These are phyloP conservation scores for Penicillium tannophilum DNA, from an alignment of 495 filamentous ascomycete species.

Conservation along the genomic window DNA sequence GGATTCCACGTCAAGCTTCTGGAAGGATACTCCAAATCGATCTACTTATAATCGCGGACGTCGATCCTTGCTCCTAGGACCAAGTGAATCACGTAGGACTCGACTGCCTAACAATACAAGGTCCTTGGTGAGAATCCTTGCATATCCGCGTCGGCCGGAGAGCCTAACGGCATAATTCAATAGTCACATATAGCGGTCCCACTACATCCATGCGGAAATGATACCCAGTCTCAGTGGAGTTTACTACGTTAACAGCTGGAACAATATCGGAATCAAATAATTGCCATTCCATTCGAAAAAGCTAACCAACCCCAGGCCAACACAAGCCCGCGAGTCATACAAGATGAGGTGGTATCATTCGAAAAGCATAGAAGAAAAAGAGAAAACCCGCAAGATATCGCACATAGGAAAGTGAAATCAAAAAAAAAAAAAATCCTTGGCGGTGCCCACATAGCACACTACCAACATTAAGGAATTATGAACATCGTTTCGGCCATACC, in stretches of 20 bases:
- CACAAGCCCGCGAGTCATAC: slow-evolving; percentile 36
- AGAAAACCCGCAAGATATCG: slow-evolving; percentile 20
- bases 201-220: background rate
- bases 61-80: background rate
- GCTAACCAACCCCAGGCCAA: slow-evolving; percentile 32
- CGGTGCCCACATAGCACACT: slow-evolving; percentile 16
- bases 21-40: background rate
- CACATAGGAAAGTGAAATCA: slow-evolving; percentile 16
- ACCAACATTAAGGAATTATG: slow-evolving; percentile 31
- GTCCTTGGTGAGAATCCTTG: background rate
- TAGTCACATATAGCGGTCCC: background rate
- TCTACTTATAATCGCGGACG: background rate
- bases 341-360: slow-evolving; percentile 50
- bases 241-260: background rate
- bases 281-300: slow-evolving; percentile 41
- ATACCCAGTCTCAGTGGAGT: background rate
- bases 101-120: background rate
- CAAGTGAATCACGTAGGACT: background rate
- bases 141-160: background rate
- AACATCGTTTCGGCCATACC: slow-evolving; percentile 28
- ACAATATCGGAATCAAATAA: slow-evolving; percentile 7
- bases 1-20: background rate
- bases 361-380: slow-evolving; percentile 24
- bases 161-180: background rate
- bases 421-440: slow-evolving; percentile 12